Evolutionary conservation across 1,284 basidiomycete genomes (phyloP), one percentile per base, ranked within the genome.

Genomic region (Trichosporon sp.): DNA sequence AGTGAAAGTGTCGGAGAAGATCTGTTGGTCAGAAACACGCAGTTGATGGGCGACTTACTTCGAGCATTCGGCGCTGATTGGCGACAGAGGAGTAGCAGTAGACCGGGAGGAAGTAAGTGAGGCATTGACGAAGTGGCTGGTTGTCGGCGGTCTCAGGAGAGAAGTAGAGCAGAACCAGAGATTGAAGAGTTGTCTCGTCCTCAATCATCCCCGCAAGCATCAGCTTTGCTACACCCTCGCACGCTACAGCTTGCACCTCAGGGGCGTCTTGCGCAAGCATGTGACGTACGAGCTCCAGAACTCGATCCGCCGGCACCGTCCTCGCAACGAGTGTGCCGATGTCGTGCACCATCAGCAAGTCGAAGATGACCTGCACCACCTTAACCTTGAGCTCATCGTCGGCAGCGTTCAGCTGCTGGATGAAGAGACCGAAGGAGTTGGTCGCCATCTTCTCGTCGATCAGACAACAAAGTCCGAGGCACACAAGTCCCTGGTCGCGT

Each of bases 41-140:
- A 23, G 18, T 42, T 4, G 12, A 21, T 27, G 7, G 4, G 73
- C 1, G 3, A 77, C 87, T 70, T 68, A 93, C 93, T 74, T 89
- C 87, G 75, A 90, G 89, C 86, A 96, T 89, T 27, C 89, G 85
- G 12, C 87, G 84, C 84, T 98, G 95, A 78, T 98, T 96, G 18
- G 81, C 82, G 1, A 89, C 83, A 0, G 91, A 91, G 0, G 93
- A 93, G 80, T 92, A 95, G 81, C 92, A 93, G 80, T 93, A 98
- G 0, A 95, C 90, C 0, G 95, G 94, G 83, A 99, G 90, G 86
- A 98, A 98, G 83, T 98, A 98, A 21, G 93, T 91, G 29, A 99
- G 85, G 79, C 95, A 98, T 82, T 98, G 96, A 66, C 94, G 86
- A 32, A 98, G 85, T 72, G 93, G 88, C 76, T 92, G 91, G 78